Base-by-base conservation (phyloP, 495 filamentous ascomycete genomes). In the Penicillium riverlandense region DNA sequence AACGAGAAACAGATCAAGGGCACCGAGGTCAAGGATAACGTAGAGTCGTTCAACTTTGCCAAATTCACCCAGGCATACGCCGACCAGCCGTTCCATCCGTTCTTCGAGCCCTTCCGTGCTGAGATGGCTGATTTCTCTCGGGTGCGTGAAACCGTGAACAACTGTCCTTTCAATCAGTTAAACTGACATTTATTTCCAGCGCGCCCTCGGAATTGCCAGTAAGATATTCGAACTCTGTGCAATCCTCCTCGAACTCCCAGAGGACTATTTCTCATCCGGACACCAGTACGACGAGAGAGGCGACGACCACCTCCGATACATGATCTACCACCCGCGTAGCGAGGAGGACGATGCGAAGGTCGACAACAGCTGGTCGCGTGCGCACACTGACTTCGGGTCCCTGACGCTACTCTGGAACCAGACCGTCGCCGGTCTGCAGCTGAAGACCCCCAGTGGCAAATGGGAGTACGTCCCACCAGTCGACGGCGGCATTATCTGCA, bases 351-450 rank as follows among this genome's bases (percentile, higher is more conserved):
- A 76, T 34, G 63, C 58, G 11, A 65, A 63, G 29, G 52, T 53
- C 15, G 57, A 59, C 4, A 63, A 67, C 28, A 56, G 72, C 15
- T 77, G 68, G 55, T 55, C 58, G 1, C 64, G 64, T 29, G 75
- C 72, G 0, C 75, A 79, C 49, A 75, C 72, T 1, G 77, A 80
- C 47, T 73, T 75, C 38, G 73, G 71, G 28, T 71, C 61, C 15
- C 41, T 79, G 7, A 79, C 75, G 0, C 54, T 81, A 12, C 58
- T 79, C 0, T 79, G 77, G 61, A 65, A 72, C 29, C 76, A 80
- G 43, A 74, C 76, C 6, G 60, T 79, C 28, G 77, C 75, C 2
- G 77, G 68, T 7, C 50, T 81, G 34, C 75, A 81, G 53, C 69
- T 79, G 14, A 56, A 62, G 8, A 60, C 50, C 5, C 43, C 47